Percentiles rank a stretch among this genome's conserved stretches.
These are phyloP conservation scores for Chenopodium formosanum DNA, from an alignment of 148 eudicot genomes.

Conservation along the genomic window DNA sequence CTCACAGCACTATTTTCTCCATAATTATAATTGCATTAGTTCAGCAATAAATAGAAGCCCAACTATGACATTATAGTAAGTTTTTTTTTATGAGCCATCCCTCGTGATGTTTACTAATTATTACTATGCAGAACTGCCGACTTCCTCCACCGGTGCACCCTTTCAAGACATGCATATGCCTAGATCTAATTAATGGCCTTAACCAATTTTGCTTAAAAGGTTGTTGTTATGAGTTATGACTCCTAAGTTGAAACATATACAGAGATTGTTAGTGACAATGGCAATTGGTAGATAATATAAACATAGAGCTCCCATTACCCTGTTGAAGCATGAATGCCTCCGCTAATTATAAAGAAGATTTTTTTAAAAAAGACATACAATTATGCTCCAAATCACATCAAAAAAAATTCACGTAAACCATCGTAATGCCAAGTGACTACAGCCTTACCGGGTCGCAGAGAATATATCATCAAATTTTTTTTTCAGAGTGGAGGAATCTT, in stretches of 20 bases:
- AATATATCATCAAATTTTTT: slow-evolving; percentile 99
- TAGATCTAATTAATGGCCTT: not conserved
- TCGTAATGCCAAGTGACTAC: not conserved
- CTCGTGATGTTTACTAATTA: not conserved
- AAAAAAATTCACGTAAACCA: not conserved
- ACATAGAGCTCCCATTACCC: not conserved
- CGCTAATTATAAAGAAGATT: not conserved
- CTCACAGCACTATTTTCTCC: not conserved
- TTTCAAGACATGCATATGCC: not conserved
- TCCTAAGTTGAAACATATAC: not conserved
- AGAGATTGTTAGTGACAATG: not conserved
- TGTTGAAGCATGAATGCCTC: not conserved
- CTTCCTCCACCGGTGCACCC: not conserved
- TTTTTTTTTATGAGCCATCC: not conserved
- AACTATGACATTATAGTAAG: not conserved
- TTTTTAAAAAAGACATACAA: not conserved
- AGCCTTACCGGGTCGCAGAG: slow-evolving; percentile 82
- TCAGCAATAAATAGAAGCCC: not conserved
- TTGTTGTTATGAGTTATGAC: not conserved
- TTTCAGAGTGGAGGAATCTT: slow-evolving; percentile 91
- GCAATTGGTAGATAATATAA: not conserved
- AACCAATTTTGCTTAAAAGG: not conserved
- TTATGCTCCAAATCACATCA: slow-evolving; percentile 2
- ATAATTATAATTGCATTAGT: not conserved
- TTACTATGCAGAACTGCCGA: not conserved